Evolutionary conservation across 371 early-diverging fungal species (phyloP), one percentile per base, ranked within the genome.

Genomic region (Circinella umbellata): DNA sequence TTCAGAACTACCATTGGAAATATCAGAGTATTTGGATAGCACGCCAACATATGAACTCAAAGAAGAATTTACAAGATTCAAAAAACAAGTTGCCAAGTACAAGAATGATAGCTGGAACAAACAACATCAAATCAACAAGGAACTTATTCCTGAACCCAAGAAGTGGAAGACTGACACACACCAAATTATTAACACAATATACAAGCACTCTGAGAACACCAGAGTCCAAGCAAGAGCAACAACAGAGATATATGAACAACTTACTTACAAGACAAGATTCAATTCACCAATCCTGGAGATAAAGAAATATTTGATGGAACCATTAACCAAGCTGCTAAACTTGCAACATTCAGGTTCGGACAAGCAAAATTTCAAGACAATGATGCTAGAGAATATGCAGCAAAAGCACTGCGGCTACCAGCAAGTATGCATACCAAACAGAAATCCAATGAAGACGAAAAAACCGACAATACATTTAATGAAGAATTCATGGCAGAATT

Each of bases 191-290:
- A 14, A 11, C 10, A 17, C 15, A n/a, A 10, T 14, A 54, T 68
- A 51, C 63, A 68, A 62, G 37, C n/a, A 62, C 14, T 17, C 34
- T 9, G 69, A 68, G 9, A n/a, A 35, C 5, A 20, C 54, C 34
- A 35, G 69, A 14, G n/a, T 34, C 5, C 14, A 35, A 27, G 69
- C 42, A 49, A 20, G 69, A 61, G 69, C 62, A n/a, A 55, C 69
- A 5, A 68, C 69, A 18, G 69, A 68, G 18, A 7, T 62, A 0
- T 63, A 39, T 17, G 53, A 49, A 35, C 53, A 68, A n/a, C 38
- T 68, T 15, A 38, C 8, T 53, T 42, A 38, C 4, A n/a, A 11
- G n/a, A 20, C 54, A 20, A 14, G 20, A 18, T 11, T 2, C n/a
- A 8, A 20, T 54, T 8, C 3, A 1, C 20, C 54, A 20, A n/a